Evolutionary conservation across 1,139 yeast genomes (phyloP), one percentile per base, ranked within the genome.

Genomic region (Magnusiomyces ingens): DNA sequence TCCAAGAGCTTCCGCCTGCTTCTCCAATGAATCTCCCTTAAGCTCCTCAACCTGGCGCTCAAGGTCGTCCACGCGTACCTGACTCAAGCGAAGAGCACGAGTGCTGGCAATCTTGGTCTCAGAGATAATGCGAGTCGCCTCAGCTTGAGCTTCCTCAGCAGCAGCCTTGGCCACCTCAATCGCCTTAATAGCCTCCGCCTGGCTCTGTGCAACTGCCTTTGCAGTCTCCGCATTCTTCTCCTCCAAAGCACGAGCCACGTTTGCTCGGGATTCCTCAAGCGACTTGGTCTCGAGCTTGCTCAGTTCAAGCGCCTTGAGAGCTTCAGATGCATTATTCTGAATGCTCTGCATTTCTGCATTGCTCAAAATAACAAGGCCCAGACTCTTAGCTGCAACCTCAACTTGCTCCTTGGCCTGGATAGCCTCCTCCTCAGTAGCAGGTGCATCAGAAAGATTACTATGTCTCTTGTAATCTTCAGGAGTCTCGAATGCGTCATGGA

Each of bases 21-120:
- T 45, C 26, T 52, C 49, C n/a, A 45, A 21, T 13, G 29, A 8
- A 13, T 48, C 45, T 4, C 17, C 12, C 15, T 45, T 45, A 19
- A 35, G 21, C 15, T 26, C 26, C 26, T 38, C 53, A 19, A 60
- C 57, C 36, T 56, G 45, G 11, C 55, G 57, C 5, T 50, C 52
- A 11, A 52, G 40, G 19, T 13, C 26, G 12, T 45, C 21, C 36
- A 43, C 19, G 12, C 47, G 48, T 1, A 15, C 21, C 8, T 48
- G 37, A 15, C 38, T n/a, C 22, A 37, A 36, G 13, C 48, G 48
- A 41, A 53, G 41, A 2, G 46, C 50, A 13, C 26, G 41, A n/a
- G 52, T 37, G 18, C 50, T 37, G 26, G 51, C 48, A 41, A 43
- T 35, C 32, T 38, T 29, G 35, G 52, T 45, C 37, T 50, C 53